phyloP scores from a whole-genome alignment of 192 early-diverging fungal genomes.

The Backusella australiensis region DNA sequence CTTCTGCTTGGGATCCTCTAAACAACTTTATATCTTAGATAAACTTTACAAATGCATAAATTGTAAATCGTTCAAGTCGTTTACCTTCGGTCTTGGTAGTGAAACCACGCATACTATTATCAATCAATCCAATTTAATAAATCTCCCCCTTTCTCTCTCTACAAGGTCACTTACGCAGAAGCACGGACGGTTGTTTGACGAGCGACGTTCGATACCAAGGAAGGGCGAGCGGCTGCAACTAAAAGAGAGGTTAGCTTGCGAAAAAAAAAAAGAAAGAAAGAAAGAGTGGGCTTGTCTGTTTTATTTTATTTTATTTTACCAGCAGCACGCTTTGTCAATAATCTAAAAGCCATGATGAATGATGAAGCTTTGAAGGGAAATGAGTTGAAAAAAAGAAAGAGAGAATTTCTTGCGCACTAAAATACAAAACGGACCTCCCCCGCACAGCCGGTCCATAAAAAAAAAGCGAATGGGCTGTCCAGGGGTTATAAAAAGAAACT shows the following conservation, averaged over 20 bases:
- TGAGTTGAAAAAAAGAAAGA: neutral
- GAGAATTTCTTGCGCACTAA: neutral
- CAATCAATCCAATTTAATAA: neutral
- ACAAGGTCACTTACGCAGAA: conserved; percentile 8
- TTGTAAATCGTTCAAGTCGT: neutral
- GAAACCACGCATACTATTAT: conserved; percentile 30
- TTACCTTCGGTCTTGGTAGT: conserved; percentile 26
- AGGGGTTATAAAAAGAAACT: neutral
- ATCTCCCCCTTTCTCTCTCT: neutral
- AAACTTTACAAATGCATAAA: neutral
- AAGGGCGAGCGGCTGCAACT: conserved; percentile 21
- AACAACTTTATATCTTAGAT: conserved; percentile 24
- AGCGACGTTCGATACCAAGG: conserved; percentile 14
- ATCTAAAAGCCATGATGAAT: conserved; percentile 27
- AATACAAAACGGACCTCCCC: neutral
- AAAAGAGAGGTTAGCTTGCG: neutral
- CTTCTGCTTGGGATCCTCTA: conserved; percentile 68
- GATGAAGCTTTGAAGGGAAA: neutral
- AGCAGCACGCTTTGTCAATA: conserved; percentile 32
- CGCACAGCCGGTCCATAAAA: neutral
- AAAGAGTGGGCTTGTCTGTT: neutral
- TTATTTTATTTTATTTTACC: conserved; percentile 8
- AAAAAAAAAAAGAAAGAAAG: neutral
- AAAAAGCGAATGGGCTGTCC: neutral
- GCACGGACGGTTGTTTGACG: conserved; percentile 23